Evolutionary conservation across 2,329 filamentous ascomycete species (phyloP), one percentile per base, ranked within the genome.

Genomic region (Tolypocladium pustulatum): DNA sequence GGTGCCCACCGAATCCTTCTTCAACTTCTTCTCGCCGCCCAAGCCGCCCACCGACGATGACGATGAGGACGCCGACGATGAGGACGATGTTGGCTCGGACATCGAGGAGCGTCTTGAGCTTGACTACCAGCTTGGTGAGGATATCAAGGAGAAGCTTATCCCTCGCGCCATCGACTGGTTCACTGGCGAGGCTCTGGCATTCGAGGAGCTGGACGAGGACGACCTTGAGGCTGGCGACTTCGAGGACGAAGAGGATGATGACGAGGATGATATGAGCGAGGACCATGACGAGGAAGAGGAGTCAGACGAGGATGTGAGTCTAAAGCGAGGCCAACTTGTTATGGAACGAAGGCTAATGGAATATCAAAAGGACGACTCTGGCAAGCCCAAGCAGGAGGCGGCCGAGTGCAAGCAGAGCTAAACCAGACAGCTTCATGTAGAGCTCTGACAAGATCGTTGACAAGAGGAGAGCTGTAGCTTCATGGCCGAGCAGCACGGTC

Each of bases 141-240:
- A 99, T 72, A 97, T 99, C 79, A 99, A 99, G 81, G 94, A 99
- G 84, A 99, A 99, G 81, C 84, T 99, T 65, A 99, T 99, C 67
- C 94, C 94, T 64, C 91, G 93, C 66, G 94, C 95, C 59, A 94
- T 99, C 68, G 94, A 99, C 77, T 99, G 94, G 94, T 99, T 99
- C 75, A 99, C 94, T 57, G 94, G 94, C 60, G 94, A 99, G 78
- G 94, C 94, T 66, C 86, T 99, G 63, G 92, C 94, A 67, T 99
- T 91, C 68, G 94, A 99, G 81, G 93, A 97, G 73, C 76, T 96
- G 61, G 89, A 93, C 43, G 84, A 84, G 17, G 61, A 62, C 27
- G 62, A 63, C 41, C 52, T 57, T 20, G 58, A 60, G 58, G 88
- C 88, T 68, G 89, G 87, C 62, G 90, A 90, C 63, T 91, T 89